phyloP scores from a whole-genome alignment of 1,284 basidiomycete species.

The Tetrapyrgos nigripes region DNA sequence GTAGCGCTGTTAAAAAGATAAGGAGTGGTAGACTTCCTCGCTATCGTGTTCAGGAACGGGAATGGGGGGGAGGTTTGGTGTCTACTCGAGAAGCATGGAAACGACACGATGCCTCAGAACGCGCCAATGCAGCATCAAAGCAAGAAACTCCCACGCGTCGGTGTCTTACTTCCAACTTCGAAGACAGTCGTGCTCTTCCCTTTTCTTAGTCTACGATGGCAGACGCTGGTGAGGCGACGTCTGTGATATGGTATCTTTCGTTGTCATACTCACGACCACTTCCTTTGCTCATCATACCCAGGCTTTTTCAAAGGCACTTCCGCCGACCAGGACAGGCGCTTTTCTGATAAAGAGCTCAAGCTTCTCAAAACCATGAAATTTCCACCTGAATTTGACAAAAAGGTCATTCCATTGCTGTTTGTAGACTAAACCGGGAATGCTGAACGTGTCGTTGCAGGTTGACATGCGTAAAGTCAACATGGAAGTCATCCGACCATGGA shows the following conservation, averaged over 20 bases:
- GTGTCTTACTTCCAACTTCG: neutral
- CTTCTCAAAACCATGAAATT: slow-evolving; percentile 91
- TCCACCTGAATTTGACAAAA: slow-evolving; percentile 87
- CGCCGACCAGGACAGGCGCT: slow-evolving; percentile 86
- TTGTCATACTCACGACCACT: slow-evolving; percentile 27
- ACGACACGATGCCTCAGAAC: too few species aligned
- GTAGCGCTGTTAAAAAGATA: too few species aligned
- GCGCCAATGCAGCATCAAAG: too few species aligned
- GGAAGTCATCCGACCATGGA: slow-evolving; percentile 91
- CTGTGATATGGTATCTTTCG: slow-evolving; percentile 30
- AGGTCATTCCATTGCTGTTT: slow-evolving; percentile 53
- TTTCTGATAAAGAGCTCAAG: slow-evolving; percentile 94
- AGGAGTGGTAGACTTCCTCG: too few species aligned
- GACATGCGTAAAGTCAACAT: slow-evolving; percentile 96
- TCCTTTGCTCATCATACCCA: slow-evolving; percentile 37
- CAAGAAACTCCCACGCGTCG: neutral
- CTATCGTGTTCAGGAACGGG: too few species aligned
- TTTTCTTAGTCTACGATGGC: slow-evolving; percentile 46
- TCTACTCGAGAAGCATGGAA: too few species aligned
- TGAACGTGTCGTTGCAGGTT: slow-evolving; percentile 56
- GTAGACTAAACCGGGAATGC: slow-evolving; percentile 1
- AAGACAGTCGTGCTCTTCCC: neutral
- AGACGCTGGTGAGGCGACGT: slow-evolving; percentile 56
- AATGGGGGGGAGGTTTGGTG: too few species aligned
- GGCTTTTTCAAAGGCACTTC: slow-evolving; percentile 90